Percentiles rank a stretch among this genome's conserved stretches.
These are phyloP conservation scores for Atkinsonella texensis DNA, from an alignment of 2,329 filamentous ascomycete species.

Conservation along the genomic window DNA sequence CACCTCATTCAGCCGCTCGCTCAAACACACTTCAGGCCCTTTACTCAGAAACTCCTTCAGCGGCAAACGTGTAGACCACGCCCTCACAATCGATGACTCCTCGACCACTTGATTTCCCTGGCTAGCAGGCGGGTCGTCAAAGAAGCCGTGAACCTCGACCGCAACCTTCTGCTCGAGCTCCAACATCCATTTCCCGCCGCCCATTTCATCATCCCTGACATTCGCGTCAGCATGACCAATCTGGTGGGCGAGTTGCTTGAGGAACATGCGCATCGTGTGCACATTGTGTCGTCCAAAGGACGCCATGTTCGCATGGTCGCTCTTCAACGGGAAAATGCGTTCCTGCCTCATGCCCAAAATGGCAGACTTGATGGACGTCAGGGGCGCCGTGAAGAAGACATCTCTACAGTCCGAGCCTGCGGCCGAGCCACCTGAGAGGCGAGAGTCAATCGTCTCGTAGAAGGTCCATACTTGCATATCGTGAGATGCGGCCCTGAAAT, in stretches of 20 bases:
- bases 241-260: slow-evolving; percentile 21
- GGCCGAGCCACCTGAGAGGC: slow-evolving; percentile 27
- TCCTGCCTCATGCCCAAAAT: slow-evolving; percentile 40
- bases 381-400: slow-evolving; percentile 45
- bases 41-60: slow-evolving; percentile 41
- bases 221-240: slow-evolving; percentile 23
- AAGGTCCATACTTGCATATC: slow-evolving; percentile 52
- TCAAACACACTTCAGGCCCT: slow-evolving; percentile 42
- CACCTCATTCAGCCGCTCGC: slow-evolving; percentile 35
- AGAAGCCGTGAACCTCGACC: slow-evolving; percentile 47
- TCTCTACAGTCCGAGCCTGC: slow-evolving; percentile 18
- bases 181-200: slow-evolving; percentile 29
- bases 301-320: slow-evolving; percentile 41
- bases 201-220: slow-evolving; percentile 11
- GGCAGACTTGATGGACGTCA: slow-evolving; percentile 45
- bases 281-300: slow-evolving; percentile 40
- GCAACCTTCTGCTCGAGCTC: slow-evolving; percentile 40
- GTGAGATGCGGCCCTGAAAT: slow-evolving; percentile 42
- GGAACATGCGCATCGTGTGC: slow-evolving; percentile 31
- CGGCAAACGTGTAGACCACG: slow-evolving; percentile 39
- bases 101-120: background rate
- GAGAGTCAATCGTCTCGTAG: slow-evolving; percentile 50
- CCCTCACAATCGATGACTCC: slow-evolving; percentile 24
- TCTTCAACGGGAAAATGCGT: slow-evolving; percentile 39
- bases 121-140: slow-evolving; percentile 31